Evolutionary conservation across 352 stramenopile species (phyloP).

Genomic region (Phytophthora ohioensis): DNA sequence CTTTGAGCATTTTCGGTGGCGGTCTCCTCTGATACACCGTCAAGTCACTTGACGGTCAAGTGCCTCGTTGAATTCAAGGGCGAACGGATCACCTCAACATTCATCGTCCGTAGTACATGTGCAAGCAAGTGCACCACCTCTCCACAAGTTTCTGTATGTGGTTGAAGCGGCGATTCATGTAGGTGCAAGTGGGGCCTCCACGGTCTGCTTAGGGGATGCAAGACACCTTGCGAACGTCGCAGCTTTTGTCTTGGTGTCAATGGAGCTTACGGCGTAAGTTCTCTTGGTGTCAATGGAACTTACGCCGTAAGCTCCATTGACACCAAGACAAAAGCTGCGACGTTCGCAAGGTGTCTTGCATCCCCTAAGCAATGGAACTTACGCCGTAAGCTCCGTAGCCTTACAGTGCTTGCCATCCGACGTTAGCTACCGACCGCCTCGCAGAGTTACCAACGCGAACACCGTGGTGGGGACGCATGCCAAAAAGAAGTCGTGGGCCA

Average conservation of each 20-base stretch:
- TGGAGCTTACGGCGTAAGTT: too few relatives aligned
- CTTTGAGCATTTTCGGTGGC: background rate
- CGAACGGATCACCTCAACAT: conserved; percentile 1
- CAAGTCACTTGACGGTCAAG: background rate
- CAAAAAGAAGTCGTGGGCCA: conserved; percentile 4
- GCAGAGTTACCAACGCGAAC: conserved; percentile 7
- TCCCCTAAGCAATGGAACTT: too few relatives aligned
- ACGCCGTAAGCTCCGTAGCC: too few relatives aligned
- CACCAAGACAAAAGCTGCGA: too few relatives aligned
- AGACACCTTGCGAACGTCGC: conserved; percentile 17
- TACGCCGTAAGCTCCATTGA: too few relatives aligned
- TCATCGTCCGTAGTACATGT: background rate
- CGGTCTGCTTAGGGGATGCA: conserved; percentile 15
- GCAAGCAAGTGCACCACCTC: too few relatives aligned
- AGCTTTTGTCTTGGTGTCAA: background rate
- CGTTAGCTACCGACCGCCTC: conserved; percentile 6
- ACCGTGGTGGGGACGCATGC: background rate
- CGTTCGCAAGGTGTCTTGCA: too few relatives aligned
- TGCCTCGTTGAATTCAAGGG: background rate
- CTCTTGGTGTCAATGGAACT: too few relatives aligned
- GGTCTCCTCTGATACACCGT: too few relatives aligned
- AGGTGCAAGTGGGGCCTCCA: too few relatives aligned
- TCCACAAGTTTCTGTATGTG: too few relatives aligned
- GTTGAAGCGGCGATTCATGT: too few relatives aligned
- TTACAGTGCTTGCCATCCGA: conserved; percentile 3